phyloP scores from a whole-genome alignment of 164 flowering plant genomes.

The Echeveria elegans region DNA sequence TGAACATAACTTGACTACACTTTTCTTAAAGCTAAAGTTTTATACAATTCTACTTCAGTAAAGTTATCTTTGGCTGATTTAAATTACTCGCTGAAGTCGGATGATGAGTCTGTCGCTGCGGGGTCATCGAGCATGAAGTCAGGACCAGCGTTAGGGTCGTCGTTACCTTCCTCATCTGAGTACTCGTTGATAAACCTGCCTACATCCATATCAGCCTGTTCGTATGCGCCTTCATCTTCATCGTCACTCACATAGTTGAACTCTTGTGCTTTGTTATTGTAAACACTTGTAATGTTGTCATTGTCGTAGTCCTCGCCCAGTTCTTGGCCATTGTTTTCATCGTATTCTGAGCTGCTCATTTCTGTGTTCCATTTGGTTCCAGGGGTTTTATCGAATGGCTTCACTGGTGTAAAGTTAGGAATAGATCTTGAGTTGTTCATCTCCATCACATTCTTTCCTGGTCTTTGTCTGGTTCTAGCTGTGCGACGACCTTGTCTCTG shows the following conservation, averaged over 20 bases:
- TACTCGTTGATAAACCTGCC: slow-evolving; percentile 24
- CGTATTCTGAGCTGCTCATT: slow-evolving; percentile 34
- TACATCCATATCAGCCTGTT: slow-evolving; percentile 19
- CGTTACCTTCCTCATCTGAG: slow-evolving; percentile 24
- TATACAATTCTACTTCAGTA: neutral
- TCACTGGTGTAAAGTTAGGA: neutral
- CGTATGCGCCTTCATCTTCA: slow-evolving; percentile 15
- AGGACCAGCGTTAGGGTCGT: slow-evolving; percentile 20
- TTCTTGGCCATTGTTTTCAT: slow-evolving; percentile 39
- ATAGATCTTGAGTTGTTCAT: neutral
- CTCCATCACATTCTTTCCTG: slow-evolving; percentile 23
- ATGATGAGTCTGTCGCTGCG: slow-evolving; percentile 31
- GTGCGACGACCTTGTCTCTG: slow-evolving; percentile 48
- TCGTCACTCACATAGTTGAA: slow-evolving; percentile 13
- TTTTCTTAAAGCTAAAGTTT: too few relatives aligned
- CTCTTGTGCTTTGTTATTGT: slow-evolving; percentile 21
- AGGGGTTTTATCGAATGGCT: slow-evolving; percentile 13
- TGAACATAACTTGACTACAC: too few relatives aligned
- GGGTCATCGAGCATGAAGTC: slow-evolving; percentile 28
- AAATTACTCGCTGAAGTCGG: slow-evolving; percentile 52
- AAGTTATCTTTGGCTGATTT: neutral
- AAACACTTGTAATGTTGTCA: slow-evolving; percentile 23
- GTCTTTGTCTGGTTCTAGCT: slow-evolving; percentile 30
- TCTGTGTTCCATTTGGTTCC: slow-evolving; percentile 26
- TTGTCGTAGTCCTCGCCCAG: slow-evolving; percentile 37